Evolutionary conservation across 2,329 filamentous ascomycete genomes (phyloP).

Genomic region (Pseudogymnoascus sp.): DNA sequence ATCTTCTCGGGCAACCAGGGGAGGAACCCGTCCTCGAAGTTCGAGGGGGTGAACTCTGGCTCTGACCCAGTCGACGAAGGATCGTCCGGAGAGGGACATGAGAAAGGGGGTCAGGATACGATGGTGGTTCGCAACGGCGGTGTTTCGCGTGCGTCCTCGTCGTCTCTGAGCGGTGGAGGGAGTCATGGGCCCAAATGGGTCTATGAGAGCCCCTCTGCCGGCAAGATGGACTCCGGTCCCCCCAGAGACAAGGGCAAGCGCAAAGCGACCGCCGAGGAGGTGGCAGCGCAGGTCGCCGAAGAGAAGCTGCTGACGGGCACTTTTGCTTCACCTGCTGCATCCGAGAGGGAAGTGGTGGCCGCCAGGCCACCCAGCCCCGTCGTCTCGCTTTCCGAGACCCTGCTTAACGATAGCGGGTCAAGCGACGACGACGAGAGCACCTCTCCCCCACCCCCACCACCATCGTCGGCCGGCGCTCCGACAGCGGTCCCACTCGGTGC

Average conservation of each 20-base stretch:
- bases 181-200: neutral
- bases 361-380: neutral
- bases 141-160: neutral
- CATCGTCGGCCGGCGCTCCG: neutral
- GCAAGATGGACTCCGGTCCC: constrained; percentile 6
- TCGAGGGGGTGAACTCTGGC: neutral
- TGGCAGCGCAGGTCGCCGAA: neutral
- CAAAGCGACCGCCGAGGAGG: neutral
- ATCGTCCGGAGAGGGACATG: neutral
- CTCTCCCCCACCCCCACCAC: neutral
- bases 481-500: neutral
- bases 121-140: neutral
- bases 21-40: neutral
- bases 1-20: neutral
- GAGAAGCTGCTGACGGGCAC: neutral
- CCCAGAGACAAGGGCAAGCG: constrained; percentile 5
- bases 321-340: neutral
- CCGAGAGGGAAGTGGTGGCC: neutral
- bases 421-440: neutral
- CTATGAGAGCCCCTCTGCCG: neutral
- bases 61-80: neutral
- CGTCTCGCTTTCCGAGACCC: neutral
- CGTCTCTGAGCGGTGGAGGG: neutral
- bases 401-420: neutral
- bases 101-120: neutral